phyloP scores from a whole-genome alignment of 495 filamentous ascomycete species.

The Aspergillus conjunctus region DNA sequence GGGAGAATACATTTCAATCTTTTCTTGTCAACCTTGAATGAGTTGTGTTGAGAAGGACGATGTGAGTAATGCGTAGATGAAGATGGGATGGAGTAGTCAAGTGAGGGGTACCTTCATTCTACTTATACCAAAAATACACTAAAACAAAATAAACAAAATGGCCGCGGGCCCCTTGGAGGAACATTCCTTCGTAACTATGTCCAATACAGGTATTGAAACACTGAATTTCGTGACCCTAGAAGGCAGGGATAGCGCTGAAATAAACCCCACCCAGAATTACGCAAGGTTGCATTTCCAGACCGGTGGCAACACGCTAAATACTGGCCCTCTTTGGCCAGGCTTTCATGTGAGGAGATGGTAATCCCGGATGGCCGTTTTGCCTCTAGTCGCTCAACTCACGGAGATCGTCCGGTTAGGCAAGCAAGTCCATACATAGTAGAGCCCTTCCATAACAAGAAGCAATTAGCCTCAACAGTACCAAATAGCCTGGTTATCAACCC shows the following conservation, averaged over 20 bases:
- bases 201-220: background rate
- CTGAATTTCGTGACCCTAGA: too few relatives aligned
- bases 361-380: too few relatives aligned
- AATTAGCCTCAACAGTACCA: too few relatives aligned
- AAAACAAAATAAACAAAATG: background rate
- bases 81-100: background rate
- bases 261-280: background rate
- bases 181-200: background rate
- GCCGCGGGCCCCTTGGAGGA: background rate
- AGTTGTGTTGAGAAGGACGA: background rate
- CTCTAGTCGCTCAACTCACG: too few relatives aligned
- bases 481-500: too few relatives aligned
- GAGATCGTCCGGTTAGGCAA: too few relatives aligned
- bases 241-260: too few relatives aligned
- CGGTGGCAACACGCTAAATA: background rate
- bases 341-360: background rate
- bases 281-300: background rate
- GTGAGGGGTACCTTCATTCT: background rate
- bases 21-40: background rate
- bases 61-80: background rate
- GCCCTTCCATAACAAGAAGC: too few relatives aligned
- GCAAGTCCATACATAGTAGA: too few relatives aligned
- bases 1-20: conserved; percentile 13
- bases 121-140: background rate
- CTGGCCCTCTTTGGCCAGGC: too few relatives aligned